Evolutionary conservation across 495 filamentous ascomycete species (phyloP).

Genomic region (Aspergillus ostianus): DNA sequence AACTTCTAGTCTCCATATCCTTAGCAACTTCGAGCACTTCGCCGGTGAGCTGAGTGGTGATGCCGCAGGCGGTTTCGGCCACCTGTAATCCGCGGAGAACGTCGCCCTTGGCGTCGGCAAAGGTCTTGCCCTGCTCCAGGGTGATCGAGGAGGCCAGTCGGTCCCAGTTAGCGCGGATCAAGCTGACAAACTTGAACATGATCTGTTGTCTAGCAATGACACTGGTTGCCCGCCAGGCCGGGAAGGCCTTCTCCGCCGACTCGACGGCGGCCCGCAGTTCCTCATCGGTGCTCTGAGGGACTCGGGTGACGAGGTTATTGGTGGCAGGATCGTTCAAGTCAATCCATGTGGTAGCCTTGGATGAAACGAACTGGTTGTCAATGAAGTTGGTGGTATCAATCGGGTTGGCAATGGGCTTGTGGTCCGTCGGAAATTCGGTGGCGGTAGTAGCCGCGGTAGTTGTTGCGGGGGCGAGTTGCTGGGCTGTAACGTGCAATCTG

Average conservation of each 20-base stretch:
- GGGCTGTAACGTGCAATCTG: slow-evolving; percentile 59
- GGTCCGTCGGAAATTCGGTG: slow-evolving; percentile 73
- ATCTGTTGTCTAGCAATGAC: slow-evolving; percentile 87
- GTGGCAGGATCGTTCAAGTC: slow-evolving; percentile 94
- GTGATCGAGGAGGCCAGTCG: slow-evolving; percentile 93
- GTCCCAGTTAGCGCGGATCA: slow-evolving; percentile 96
- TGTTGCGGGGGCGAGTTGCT: slow-evolving; percentile 54
- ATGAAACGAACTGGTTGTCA: slow-evolving; percentile 83
- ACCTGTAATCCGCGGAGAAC: slow-evolving; percentile 95
- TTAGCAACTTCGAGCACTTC: slow-evolving; percentile 96
- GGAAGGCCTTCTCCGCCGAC: slow-evolving; percentile 87
- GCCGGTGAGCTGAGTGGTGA: slow-evolving; percentile 89
- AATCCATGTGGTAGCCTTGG: slow-evolving; percentile 77
- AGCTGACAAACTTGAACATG: slow-evolving; percentile 90
- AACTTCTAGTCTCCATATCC: slow-evolving; percentile 97
- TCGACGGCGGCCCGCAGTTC: slow-evolving; percentile 86
- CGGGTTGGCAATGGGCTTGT: slow-evolving; percentile 72
- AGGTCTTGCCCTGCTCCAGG: slow-evolving; percentile 95
- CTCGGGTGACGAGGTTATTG: slow-evolving; percentile 96
- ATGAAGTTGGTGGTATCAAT: slow-evolving; percentile 87
- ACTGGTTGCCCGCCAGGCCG: slow-evolving; percentile 79
- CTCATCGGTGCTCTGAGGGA: slow-evolving; percentile 88
- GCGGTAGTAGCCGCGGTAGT: slow-evolving; percentile 58
- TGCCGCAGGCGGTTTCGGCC: slow-evolving; percentile 91
- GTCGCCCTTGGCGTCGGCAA: slow-evolving; percentile 88